Evolutionary conservation across 305 asterid genomes (phyloP), one percentile per base, ranked within the genome.

Genomic region (Fraxinus baroniana): DNA sequence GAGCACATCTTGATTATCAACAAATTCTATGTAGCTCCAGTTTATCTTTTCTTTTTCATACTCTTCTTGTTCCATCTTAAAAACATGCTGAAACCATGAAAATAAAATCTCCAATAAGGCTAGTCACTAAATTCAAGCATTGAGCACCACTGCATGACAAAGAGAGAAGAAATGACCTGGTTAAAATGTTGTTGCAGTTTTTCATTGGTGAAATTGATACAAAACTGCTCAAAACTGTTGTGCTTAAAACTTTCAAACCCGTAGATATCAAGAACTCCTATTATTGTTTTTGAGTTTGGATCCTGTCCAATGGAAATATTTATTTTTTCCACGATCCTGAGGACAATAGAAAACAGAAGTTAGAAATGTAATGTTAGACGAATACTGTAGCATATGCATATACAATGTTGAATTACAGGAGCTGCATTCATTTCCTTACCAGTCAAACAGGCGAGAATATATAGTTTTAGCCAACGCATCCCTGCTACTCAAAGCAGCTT

Each of bases 141-240:
- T 64, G 80, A 80, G 79, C 26, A 78, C 71, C 41, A 76, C 80
- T 76, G 36, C 74, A 74, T 66, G 26, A 57, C 28, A 57, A 5
- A 46, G 78, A 80, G 86, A 79, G 76, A 82, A 82, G 74, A 87
- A 84, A 52, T 80, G 60, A 97, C 99, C 99, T 97, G 99, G 89
- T 97, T 97, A 86, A 97, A 97, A 91, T 97, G 99, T 86, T 97
- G 99, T 91, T 97, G 99, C 87, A 97, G 91, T 85, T 97, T 97
- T 89, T 97, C 99, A 88, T 97, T 97, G 75, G 99, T 94, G 87
- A 92, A 97, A 90, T 97, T 97, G 92, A 97, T 97, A 86, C 99
- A 97, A 87, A 97, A 97, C 89, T 97, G 99, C 96, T 97, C 99
- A 89, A 97, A 97, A 88, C 99, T 97, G 89, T 83, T 97, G 78